Conservation (phyloP, 2,329 filamentous ascomycete genomes). For the Exophiala dermatitidis region DNA sequence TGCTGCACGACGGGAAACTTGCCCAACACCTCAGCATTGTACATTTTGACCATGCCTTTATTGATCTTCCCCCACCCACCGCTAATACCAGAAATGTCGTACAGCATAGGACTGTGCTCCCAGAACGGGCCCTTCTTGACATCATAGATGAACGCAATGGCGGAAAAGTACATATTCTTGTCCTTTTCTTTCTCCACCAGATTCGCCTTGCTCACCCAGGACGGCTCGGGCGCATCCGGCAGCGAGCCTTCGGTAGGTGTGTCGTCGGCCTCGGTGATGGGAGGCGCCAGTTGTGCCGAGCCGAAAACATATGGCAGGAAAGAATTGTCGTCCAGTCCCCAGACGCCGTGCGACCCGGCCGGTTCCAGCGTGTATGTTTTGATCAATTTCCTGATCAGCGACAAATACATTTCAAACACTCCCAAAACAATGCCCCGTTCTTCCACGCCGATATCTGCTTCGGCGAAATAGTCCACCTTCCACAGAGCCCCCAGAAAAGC, state of each 20-base stretch:
- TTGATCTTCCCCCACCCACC: slow-evolving; percentile 99
- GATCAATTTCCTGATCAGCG: slow-evolving; percentile 73
- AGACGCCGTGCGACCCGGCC: slow-evolving; percentile 92
- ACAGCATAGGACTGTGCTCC: slow-evolving; percentile 87
- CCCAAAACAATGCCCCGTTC: slow-evolving; percentile 77
- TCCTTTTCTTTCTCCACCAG: slow-evolving; percentile 59
- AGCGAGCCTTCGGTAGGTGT: slow-evolving; percentile 76
- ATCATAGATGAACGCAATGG: slow-evolving; percentile 93
- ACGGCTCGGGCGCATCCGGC: slow-evolving; percentile 61
- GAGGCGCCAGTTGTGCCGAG: slow-evolving; percentile 77
- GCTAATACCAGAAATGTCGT: slow-evolving; percentile 84
- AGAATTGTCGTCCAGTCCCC: slow-evolving; percentile 96
- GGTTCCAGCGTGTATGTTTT: slow-evolving; percentile 88
- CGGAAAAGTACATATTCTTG: slow-evolving; percentile 84
- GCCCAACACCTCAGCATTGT: slow-evolving; percentile 87
- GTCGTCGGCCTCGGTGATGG: slow-evolving; percentile 56
- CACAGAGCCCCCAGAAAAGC: slow-evolving; percentile 85
- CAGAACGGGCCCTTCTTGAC: slow-evolving; percentile 96
- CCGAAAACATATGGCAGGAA: slow-evolving; percentile 94
- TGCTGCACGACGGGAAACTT: slow-evolving; percentile 99
- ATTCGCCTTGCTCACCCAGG: slow-evolving; percentile 58
- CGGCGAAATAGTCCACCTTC: slow-evolving; percentile 74
- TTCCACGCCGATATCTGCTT: slow-evolving; percentile 40
- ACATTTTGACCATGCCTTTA: slow-evolving; percentile 99
- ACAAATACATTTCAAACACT: slow-evolving; percentile 78